phyloP scores from a whole-genome alignment of 768 basidiomycete species.

The Termitomyces sp. region DNA sequence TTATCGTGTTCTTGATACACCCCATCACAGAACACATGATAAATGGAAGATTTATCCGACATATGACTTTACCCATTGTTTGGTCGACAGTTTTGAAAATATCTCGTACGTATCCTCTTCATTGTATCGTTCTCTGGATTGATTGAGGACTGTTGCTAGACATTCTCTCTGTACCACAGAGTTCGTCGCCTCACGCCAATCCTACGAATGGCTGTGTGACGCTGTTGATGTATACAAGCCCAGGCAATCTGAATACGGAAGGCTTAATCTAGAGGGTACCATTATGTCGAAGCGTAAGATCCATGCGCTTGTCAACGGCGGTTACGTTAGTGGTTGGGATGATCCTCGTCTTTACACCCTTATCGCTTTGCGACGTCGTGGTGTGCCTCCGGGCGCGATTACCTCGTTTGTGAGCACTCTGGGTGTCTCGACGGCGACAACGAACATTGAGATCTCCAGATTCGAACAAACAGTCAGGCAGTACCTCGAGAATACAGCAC shows the following conservation, averaged over 20 bases:
- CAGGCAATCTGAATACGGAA: conserved; percentile 93
- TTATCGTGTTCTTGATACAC: conserved; percentile 85
- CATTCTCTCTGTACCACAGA: conserved; percentile 97
- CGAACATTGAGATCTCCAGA: conserved; percentile 81
- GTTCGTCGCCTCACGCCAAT: conserved; percentile 92
- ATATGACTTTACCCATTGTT: conserved; percentile 97
- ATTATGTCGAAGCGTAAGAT: conserved; percentile 98
- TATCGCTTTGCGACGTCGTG: conserved; percentile 90
- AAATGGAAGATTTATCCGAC: conserved; percentile 98
- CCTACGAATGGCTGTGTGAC: conserved; percentile 99
- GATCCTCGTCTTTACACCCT: conserved; percentile 97
- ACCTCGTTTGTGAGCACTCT: conserved; percentile 87
- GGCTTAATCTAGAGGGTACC: conserved; percentile 88
- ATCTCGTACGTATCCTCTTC: conserved; percentile 70
- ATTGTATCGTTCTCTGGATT: background rate
- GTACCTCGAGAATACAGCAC: conserved; percentile 84
- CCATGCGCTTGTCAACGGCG: conserved; percentile 76
- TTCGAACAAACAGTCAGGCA: conserved; percentile 88
- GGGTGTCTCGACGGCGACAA: conserved; percentile 84
- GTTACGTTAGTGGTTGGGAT: conserved; percentile 89
- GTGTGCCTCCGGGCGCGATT: conserved; percentile 95
- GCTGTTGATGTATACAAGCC: conserved; percentile 97
- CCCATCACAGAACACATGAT: conserved; percentile 89
- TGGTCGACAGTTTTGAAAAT: conserved; percentile 98
- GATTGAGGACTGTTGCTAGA: conserved; percentile 31